Evolutionary conservation across 495 filamentous ascomycete species (phyloP), one percentile per base, ranked within the genome.

Genomic region (Neurospora africana): DNA sequence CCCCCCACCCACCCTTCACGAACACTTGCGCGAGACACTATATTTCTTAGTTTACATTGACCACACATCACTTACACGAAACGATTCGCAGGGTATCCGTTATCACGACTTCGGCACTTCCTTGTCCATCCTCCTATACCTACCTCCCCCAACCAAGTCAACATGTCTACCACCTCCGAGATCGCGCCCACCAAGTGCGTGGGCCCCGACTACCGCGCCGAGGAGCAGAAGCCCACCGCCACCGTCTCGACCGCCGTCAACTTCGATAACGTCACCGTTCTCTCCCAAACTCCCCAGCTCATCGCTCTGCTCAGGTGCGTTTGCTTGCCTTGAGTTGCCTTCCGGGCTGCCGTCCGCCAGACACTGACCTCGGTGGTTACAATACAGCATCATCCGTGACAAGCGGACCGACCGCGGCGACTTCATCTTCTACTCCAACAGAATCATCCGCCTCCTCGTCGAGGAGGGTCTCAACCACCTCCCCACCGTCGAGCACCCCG

Each of bases 391-490:
- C 88, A 98, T 99, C 80, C 89, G 95, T 75, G 92, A 98, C 80
- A 91, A 90, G 82, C 87, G 91, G 75, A 99, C 96, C 10, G 86
- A 87, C 38, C 91, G 95, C 68, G 95, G 93, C 41, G 95, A 98
- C 82, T 99, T 98, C 81, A 97, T 99, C 77, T 99, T 99, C 85
- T 97, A 98, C 82, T 97, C 95, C 68, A 99, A 99, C 84, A 89
- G 95, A 74, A 98, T 99, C 78, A 98, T 98, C 78, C 93, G 96
- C 30, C 87, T 99, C n/a, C 87, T 99, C 13, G 96, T 99, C 33
- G 95, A 99, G 81, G 95, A 98, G 82, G 95, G 96, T 15, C 86
- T 99, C 40, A 99, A 99, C 81, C 95, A 99, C 81, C 89, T 98
- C 36, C 95, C 95, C 19, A 93, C 96, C 27, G 87, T 97, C 37